Base-by-base conservation (phyloP, 352 stramenopile genomes). In the Phytopythium sindhum region DNA sequence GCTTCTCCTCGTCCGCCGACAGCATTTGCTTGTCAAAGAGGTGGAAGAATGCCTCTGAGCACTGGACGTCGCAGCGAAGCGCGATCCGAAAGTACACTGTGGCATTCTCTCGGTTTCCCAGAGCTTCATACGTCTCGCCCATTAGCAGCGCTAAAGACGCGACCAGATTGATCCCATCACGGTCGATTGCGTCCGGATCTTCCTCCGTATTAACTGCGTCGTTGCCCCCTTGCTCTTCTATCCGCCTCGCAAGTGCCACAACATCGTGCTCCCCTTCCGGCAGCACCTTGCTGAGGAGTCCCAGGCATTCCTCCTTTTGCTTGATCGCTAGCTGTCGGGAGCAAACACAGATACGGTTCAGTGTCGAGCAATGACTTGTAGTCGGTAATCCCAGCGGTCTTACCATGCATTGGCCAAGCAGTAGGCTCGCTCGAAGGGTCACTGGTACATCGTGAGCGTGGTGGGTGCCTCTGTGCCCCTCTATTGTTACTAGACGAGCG, bases 11-110 rank as follows among this genome's bases (percentile, higher is more conserved):
- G 26, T 78, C 58, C 2, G 79, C 58, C 2, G 86, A 81, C 17
- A 96, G 74, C 82, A 95, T 91, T 50, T 95, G 82, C 71, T 95
- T 94, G 24, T 96, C 86, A 26, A 93, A 82, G 33, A 96, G 71
- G 59, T 91, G 80, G 63, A 90, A 91, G 57, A 96, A 96, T 15
- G 88, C 86, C 57, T 95, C 85, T 1, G 79, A 79, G 65, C 88
- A 96, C 31, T 89, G 79, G 12, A 96, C 86, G 51, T 97, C 89
- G 60, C 86, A 96, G 5, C 78, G 75, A 50, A 97, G 61, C 23
- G 89, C 84, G 10, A 90, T 72, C 10, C 74, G 70, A 56, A 88
- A 97, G 73, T 90, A 96, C 2, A 86, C 53, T 0, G 80, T 74
- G 7, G 89, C 89, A 47, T 88, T 93, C 39, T 95, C 86, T 35